Evolutionary conservation across 2,329 filamentous ascomycete species (phyloP), one percentile per base, ranked within the genome.

Genomic region (Ophiostoma populinum): DNA sequence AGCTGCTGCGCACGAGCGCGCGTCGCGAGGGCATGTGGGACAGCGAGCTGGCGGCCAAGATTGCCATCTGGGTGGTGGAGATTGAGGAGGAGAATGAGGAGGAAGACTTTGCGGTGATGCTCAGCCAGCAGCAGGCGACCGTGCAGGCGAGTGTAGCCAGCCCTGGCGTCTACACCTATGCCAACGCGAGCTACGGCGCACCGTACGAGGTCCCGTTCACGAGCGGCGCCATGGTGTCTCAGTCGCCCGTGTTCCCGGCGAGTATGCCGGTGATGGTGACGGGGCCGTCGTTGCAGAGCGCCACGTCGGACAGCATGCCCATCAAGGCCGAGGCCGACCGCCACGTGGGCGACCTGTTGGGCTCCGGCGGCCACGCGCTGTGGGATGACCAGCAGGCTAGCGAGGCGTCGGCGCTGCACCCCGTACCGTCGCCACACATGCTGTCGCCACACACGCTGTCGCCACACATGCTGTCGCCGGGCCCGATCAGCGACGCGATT

Each of bases 1-100:
- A 68, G 48, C 51, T 80, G 24, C 53, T 80, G 37, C 59, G 61
- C 34, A 68, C 62, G 43, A 72, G 66, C 46, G 65, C 70, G 7
- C 61, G 73, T 30, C 59, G 73, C 32, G 75, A 80, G 51, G 74
- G 70, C 16, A 73, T 79, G 62, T 80, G 75, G 75, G 74, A 80
- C 45, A 74, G 67, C 45, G 63, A 69, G 42, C 57, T 73, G 40
- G 58, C 62, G 9, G 67, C 67, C 1, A 59, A 59, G 7, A 70
- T 73, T 43, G 62, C 60, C 31, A 57, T 56, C 39, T 72, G 67
- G 66, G 57, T 72, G 24, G 61, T 65, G 49, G 52, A 57, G 7
- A 56, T 71, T 12, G 68, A 73, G 43, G 68, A 73, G 43, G 58
- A 56, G 6, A 56, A 59, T 3, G 54, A 55, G 7, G 38, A 43